Percentiles rank a stretch among this genome's conserved stretches.
Conservation (phyloP, 2,329 filamentous ascomycete genomes). For the Arachnopeziza araneosa region DNA sequence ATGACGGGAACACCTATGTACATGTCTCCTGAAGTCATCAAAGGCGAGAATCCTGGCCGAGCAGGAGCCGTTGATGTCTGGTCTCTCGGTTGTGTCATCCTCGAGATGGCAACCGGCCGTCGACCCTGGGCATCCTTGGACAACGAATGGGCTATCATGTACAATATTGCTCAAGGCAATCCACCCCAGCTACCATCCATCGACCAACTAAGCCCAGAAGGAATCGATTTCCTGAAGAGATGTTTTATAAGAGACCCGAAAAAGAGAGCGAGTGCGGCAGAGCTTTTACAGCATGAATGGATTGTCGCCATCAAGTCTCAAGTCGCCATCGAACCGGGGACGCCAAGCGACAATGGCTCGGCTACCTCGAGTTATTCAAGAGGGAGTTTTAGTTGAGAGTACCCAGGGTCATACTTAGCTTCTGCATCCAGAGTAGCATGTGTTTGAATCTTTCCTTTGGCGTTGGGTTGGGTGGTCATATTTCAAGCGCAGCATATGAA, state of each 20-base stretch:
- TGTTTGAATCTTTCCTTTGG: not conserved
- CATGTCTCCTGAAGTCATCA: slow-evolving; percentile 99
- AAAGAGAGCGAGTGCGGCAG: slow-evolving; percentile 75
- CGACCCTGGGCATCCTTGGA: slow-evolving; percentile 93
- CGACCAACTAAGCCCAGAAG: slow-evolving; percentile 78
- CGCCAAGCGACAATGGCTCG: slow-evolving; percentile 48
- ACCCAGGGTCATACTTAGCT: not conserved
- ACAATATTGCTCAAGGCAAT: slow-evolving; percentile 97
- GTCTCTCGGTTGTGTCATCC: slow-evolving; percentile 92
- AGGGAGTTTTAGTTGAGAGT: slow-evolving; percentile 20
- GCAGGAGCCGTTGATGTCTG: slow-evolving; percentile 90
- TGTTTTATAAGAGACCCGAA: slow-evolving; percentile 86
- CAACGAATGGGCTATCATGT: slow-evolving; percentile 99
- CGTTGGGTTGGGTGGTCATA: not conserved
- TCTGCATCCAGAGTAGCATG: not conserved
- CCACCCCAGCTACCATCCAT: slow-evolving; percentile 74
- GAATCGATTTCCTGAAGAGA: slow-evolving; percentile 80
- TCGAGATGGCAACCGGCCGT: slow-evolving; percentile 94
- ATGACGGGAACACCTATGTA: slow-evolving; percentile 99
- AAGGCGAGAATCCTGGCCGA: slow-evolving; percentile 73
- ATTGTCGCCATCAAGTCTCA: slow-evolving; percentile 61
- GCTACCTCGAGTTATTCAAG: slow-evolving; percentile 20
- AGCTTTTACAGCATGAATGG: slow-evolving; percentile 93
- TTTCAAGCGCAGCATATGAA: slow-evolving; percentile 14
- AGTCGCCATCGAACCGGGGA: slow-evolving; percentile 55